These are phyloP conservation scores for Termitomyces sp. DNA, from an alignment of 768 basidiomycete species.

Conservation along the genomic window DNA sequence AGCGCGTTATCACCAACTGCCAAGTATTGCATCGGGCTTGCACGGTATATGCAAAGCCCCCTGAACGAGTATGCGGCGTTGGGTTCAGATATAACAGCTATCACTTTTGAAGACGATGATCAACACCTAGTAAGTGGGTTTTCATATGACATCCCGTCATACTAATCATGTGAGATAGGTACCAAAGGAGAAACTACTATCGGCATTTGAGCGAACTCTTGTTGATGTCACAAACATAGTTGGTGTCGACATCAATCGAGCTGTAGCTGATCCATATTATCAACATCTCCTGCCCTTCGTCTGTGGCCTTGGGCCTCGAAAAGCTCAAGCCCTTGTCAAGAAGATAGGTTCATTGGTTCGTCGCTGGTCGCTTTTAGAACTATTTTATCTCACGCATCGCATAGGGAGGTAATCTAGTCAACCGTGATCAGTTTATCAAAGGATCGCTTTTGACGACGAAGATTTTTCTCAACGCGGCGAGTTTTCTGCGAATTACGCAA, in stretches of 20 bases:
- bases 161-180: constrained; percentile 43
- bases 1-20: constrained; percentile 69
- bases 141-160: constrained; percentile 3
- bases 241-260: constrained; percentile 95
- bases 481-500: constrained; percentile 81
- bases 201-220: constrained; percentile 77
- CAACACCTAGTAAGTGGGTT: constrained; percentile 68
- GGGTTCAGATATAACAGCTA: constrained; percentile 76
- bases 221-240: constrained; percentile 90
- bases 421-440: constrained; percentile 86
- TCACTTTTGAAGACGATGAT: constrained; percentile 79
- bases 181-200: constrained; percentile 76
- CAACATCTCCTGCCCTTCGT: constrained; percentile 85
- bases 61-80: constrained; percentile 92
- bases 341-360: constrained; percentile 74
- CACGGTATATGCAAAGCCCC: constrained; percentile 90
- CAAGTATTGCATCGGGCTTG: constrained; percentile 92
- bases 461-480: constrained; percentile 91
- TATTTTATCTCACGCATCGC: background rate
- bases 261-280: constrained; percentile 85
- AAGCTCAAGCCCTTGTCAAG: constrained; percentile 79
- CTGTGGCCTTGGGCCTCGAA: constrained; percentile 91
- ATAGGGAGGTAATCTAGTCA: constrained; percentile 83
- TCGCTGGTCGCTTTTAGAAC: constrained; percentile 11
- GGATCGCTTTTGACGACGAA: constrained; percentile 74